These are phyloP conservation scores for Neocucurbitaria cava DNA, from an alignment of 2,329 filamentous ascomycete species.

Conservation along the genomic window DNA sequence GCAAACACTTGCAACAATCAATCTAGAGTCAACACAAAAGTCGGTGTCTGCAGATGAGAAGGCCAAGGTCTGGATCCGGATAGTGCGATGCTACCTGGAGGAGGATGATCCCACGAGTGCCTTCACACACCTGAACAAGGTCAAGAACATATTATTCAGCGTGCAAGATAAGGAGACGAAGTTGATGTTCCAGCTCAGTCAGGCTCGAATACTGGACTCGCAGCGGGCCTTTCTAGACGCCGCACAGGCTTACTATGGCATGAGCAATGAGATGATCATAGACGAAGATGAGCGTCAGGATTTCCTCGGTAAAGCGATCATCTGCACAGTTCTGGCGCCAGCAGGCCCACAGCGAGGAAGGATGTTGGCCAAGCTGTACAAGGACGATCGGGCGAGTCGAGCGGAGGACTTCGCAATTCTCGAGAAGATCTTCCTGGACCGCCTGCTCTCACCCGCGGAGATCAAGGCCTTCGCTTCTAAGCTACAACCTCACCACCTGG, in stretches of 20 bases:
- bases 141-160: constrained; percentile 88
- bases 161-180: constrained; percentile 76
- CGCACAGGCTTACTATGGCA: constrained; percentile 84
- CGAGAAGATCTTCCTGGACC: constrained; percentile 97
- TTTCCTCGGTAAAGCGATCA: constrained; percentile 85
- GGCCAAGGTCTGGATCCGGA: constrained; percentile 87
- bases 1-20: constrained; percentile 78
- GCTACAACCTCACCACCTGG: constrained; percentile 86
- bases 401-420: constrained; percentile 85
- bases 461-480: constrained; percentile 84
- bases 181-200: constrained; percentile 87
- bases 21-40: constrained; percentile 87
- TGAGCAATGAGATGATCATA: constrained; percentile 79
- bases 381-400: constrained; percentile 81
- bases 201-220: constrained; percentile 91
- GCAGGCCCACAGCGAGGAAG: constrained; percentile 85
- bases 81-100: constrained; percentile 92
- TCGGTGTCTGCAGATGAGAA: constrained; percentile 82
- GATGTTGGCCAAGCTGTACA: constrained; percentile 84
- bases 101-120: constrained; percentile 88
- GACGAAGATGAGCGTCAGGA: constrained; percentile 85
- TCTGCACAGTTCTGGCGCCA: constrained; percentile 89
- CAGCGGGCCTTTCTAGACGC: constrained; percentile 89
- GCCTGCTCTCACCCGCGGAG: constrained; percentile 80
- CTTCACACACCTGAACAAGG: constrained; percentile 88